Percentiles rank a stretch among this genome's conserved stretches.
Evolutionary conservation across 192 early-diverging fungal species (phyloP).

Genomic region (Pilaira anomala): DNA sequence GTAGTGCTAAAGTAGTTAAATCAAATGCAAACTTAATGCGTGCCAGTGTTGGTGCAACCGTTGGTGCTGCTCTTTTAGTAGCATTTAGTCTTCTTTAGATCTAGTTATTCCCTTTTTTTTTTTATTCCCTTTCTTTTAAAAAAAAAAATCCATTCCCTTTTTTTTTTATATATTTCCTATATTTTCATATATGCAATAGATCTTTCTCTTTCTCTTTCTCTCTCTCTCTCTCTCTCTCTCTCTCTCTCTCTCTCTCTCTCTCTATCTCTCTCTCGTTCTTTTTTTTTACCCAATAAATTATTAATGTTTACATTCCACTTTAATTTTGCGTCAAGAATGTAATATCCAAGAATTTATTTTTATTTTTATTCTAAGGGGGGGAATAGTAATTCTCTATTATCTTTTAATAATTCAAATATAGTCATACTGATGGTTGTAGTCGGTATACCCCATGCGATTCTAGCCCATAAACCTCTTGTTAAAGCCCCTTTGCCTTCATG

Average conservation of each 20-base stretch:
- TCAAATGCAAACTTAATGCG: slow-evolving; percentile 4
- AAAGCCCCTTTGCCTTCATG: slow-evolving; percentile 64
- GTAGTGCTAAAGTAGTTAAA: not conserved
- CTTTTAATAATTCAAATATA: slow-evolving; percentile 52
- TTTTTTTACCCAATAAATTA: no score
- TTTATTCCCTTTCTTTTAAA: not conserved
- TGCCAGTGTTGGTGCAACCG: slow-evolving; percentile 1
- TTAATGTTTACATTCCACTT: no score
- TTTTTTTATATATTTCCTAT: not conserved
- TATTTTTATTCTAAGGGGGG: no score
- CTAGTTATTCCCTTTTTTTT: slow-evolving; percentile 7
- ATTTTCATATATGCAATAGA: not conserved
- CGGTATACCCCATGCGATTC: slow-evolving; percentile 68
- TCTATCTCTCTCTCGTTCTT: no score
- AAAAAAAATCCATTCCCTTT: not conserved
- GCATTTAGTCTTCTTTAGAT: slow-evolving; percentile 1
- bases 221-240: no score
- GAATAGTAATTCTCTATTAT: not conserved
- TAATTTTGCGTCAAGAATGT: no score
- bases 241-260: no score
- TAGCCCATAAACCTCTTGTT: slow-evolving; percentile 60
- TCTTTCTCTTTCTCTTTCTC: no score
- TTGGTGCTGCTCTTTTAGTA: not conserved
- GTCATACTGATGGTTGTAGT: slow-evolving; percentile 70
- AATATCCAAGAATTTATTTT: no score